A percentile compares a stretch with the other conserved stretches of the same genome.
These are phyloP conservation scores for Celoporthe dispersa DNA, from an alignment of 2,329 filamentous ascomycete species.

Conservation along the genomic window DNA sequence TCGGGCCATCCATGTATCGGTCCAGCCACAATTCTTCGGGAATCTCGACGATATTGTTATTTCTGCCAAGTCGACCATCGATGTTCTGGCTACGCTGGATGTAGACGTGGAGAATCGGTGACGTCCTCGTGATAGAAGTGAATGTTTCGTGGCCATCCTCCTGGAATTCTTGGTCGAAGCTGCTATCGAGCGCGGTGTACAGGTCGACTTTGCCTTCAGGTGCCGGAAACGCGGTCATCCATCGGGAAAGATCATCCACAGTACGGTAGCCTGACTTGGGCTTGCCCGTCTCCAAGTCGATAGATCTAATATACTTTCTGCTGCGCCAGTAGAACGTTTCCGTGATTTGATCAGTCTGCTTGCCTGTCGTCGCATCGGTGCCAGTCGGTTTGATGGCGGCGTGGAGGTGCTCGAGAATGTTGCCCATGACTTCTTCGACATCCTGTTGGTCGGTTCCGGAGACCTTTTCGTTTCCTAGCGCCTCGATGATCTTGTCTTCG, in stretches of 20 bases:
- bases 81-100: slow-evolving; percentile 83
- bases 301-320: slow-evolving; percentile 53
- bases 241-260: slow-evolving; percentile 60
- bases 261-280: slow-evolving; percentile 49
- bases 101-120: slow-evolving; percentile 86
- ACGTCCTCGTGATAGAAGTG: slow-evolving; percentile 74
- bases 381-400: slow-evolving; percentile 79
- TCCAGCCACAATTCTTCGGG: slow-evolving; percentile 84
- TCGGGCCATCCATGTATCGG: slow-evolving; percentile 76
- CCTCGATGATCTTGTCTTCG: slow-evolving; percentile 51
- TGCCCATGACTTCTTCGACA: slow-evolving; percentile 93
- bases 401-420: slow-evolving; percentile 87
- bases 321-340: slow-evolving; percentile 68
- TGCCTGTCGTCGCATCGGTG: slow-evolving; percentile 63
- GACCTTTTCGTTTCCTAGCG: slow-evolving; percentile 50
- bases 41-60: slow-evolving; percentile 77
- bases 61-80: slow-evolving; percentile 61
- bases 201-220: slow-evolving; percentile 62
- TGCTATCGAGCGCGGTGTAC: slow-evolving; percentile 82
- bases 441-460: slow-evolving; percentile 80
- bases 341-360: slow-evolving; percentile 82
- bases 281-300: slow-evolving; percentile 53
- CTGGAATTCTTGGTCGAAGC: slow-evolving; percentile 80
- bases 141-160: slow-evolving; percentile 68
- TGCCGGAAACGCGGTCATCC: slow-evolving; percentile 64